A percentile compares a stretch with the other conserved stretches of the same genome.
phyloP scores from a whole-genome alignment of 208 protist genomes.

The Acanthamoeba triangularis region DNA sequence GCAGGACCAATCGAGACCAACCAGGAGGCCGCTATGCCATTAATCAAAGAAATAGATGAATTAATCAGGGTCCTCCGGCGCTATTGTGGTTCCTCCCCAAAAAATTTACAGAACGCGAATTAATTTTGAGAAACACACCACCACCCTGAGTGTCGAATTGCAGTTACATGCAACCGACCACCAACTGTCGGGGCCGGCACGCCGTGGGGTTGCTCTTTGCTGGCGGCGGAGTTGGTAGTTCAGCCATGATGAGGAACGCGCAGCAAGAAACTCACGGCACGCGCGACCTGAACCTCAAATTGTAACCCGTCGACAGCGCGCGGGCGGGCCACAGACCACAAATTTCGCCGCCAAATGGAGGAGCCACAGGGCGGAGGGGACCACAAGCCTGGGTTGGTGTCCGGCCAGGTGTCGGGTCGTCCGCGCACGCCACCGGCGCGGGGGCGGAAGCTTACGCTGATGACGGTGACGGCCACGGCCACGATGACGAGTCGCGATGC shows the following conservation, averaged over 20 bases:
- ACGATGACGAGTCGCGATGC: background rate
- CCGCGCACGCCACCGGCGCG: background rate
- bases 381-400: too few relatives aligned
- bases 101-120: background rate
- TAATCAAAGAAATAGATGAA: background rate
- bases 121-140: background rate
- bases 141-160: too few relatives aligned
- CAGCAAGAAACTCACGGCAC: too few relatives aligned
- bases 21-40: background rate
- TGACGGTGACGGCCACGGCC: background rate
- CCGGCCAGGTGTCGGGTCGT: too few relatives aligned
- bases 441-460: background rate
- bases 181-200: background rate
- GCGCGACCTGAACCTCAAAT: too few relatives aligned
- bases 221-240: too few relatives aligned
- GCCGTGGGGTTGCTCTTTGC: too few relatives aligned
- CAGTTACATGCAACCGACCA: background rate
- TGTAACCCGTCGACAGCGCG: too few relatives aligned
- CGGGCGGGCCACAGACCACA: background rate
- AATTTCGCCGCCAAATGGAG: too few relatives aligned
- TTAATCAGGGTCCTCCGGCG: background rate
- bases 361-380: too few relatives aligned
- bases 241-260: background rate
- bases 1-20: too few relatives aligned
- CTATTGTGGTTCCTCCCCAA: background rate